Evolutionary conservation across 2,329 filamentous ascomycete species (phyloP).

Genomic region (Aspergillus tanneri): DNA sequence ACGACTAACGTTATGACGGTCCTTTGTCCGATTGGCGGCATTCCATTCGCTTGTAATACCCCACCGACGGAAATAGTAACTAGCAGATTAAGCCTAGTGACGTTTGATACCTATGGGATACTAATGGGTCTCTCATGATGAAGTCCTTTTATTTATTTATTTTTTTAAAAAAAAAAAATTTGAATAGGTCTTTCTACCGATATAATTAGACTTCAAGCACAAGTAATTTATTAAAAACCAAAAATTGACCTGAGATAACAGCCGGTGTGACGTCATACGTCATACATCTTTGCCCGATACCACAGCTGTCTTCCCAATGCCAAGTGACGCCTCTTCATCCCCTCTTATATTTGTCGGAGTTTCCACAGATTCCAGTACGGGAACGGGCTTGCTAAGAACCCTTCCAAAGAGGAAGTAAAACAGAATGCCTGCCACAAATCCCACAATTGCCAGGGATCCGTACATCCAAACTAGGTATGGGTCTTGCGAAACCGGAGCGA

Average conservation of each 20-base stretch:
- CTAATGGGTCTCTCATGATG: too few relatives aligned
- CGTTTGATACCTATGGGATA: too few relatives aligned
- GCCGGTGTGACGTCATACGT: neutral
- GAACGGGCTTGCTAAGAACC: neutral
- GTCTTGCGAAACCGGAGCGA: conserved; percentile 20
- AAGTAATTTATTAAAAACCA: too few relatives aligned
- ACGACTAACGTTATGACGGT: too few relatives aligned
- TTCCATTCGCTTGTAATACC: conserved; percentile 9
- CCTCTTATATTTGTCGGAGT: neutral
- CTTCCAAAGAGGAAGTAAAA: conserved; percentile 17
- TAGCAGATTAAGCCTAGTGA: too few relatives aligned
- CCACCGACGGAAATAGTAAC: too few relatives aligned
- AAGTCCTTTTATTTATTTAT: too few relatives aligned
- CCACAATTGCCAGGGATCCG: conserved; percentile 18
- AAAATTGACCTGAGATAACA: too few relatives aligned
- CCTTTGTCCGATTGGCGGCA: conserved; percentile 19
- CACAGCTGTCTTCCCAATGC: neutral
- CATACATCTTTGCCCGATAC: neutral
- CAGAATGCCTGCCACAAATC: conserved; percentile 13
- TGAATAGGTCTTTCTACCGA: too few relatives aligned
- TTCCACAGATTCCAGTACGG: conserved; percentile 1
- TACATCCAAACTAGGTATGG: conserved; percentile 24
- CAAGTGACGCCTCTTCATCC: neutral
- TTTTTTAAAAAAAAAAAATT: too few relatives aligned
- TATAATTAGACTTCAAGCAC: too few relatives aligned